Conservation (phyloP, 441 rosid species). For the Isatis lusitanica region DNA sequence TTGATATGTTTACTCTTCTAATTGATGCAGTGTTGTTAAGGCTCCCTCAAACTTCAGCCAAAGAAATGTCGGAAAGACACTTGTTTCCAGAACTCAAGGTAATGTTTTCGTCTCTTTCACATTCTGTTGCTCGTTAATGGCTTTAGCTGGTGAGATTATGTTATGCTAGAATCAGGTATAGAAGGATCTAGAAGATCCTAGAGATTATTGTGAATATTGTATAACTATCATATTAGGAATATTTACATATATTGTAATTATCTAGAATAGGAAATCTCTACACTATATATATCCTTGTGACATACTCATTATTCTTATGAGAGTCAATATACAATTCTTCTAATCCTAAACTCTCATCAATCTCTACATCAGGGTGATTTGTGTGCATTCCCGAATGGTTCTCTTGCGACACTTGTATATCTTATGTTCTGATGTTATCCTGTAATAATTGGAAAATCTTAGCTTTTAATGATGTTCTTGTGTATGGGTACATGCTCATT, state of each 20-base stretch:
- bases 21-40: slow-evolving; percentile 53
- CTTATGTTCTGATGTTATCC: background rate
- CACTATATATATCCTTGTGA: too few relatives aligned
- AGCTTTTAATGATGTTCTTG: background rate
- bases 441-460: background rate
- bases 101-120: background rate
- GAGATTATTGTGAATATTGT: too few relatives aligned
- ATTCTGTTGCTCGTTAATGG: background rate
- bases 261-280: too few relatives aligned
- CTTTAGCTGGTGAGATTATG: background rate
- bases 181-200: too few relatives aligned
- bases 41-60: slow-evolving; percentile 59
- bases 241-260: too few relatives aligned
- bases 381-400: background rate
- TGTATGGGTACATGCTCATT: background rate
- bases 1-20: too few relatives aligned
- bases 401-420: background rate
- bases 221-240: too few relatives aligned
- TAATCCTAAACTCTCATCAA: too few relatives aligned
- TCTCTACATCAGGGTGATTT: background rate
- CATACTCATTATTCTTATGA: too few relatives aligned
- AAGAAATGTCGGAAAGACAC: slow-evolving; percentile 68
- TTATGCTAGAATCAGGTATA: background rate
- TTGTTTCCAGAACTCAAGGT: slow-evolving; percentile 73
- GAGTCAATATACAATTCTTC: too few relatives aligned